phyloP scores from a whole-genome alignment of 768 basidiomycete species.

The Leucocoprinus leucothites region DNA sequence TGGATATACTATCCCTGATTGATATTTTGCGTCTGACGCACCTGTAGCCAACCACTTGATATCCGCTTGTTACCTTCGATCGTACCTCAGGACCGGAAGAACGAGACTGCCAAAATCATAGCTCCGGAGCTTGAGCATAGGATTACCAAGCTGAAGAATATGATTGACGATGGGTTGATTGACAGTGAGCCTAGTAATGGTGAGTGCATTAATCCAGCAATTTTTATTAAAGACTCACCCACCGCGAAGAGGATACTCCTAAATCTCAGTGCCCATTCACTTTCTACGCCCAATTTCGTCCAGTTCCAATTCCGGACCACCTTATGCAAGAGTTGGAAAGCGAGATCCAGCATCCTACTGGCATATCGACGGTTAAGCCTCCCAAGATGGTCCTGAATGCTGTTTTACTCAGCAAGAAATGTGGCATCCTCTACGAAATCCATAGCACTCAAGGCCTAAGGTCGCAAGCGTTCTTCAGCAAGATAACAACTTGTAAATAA shows the following conservation, averaged over 20 bases:
- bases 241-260: constrained; percentile 38
- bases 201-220: background rate
- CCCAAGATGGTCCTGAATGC: constrained; percentile 61
- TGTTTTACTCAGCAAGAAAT: constrained; percentile 74
- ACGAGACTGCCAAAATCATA: constrained; percentile 57
- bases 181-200: constrained; percentile 44
- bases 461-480: constrained; percentile 72
- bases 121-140: constrained; percentile 57
- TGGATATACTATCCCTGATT: background rate
- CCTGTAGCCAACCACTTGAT: constrained; percentile 52
- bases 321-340: constrained; percentile 70
- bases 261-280: constrained; percentile 62
- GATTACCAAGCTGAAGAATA: constrained; percentile 54
- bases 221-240: background rate
- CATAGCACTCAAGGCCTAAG: constrained; percentile 66
- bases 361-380: constrained; percentile 53
- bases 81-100: constrained; percentile 52
- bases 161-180: constrained; percentile 63
- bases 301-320: constrained; percentile 45
- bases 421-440: constrained; percentile 71
- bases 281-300: constrained; percentile 63
- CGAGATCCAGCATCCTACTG: constrained; percentile 73
- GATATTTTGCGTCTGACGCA: constrained; percentile 1
- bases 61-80: constrained; percentile 64
- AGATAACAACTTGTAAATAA: constrained; percentile 58